A percentile compares a stretch with the other conserved stretches of the same genome.
These are phyloP conservation scores for Phytophthora gonapodyides DNA, from an alignment of 352 stramenopile species.

Conservation along the genomic window DNA sequence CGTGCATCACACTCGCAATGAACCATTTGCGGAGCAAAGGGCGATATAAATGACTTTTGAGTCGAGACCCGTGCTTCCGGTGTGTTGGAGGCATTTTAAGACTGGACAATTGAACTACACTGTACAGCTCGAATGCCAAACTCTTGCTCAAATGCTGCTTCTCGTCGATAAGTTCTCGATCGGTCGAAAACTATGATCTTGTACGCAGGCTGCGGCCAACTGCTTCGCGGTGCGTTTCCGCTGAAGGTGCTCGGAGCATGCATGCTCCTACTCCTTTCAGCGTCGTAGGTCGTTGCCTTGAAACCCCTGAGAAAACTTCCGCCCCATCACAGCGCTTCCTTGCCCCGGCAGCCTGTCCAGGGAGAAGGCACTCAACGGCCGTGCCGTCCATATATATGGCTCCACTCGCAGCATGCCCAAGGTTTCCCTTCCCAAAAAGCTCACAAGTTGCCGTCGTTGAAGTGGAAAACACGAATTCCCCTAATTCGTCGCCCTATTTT, in stretches of 20 bases:
- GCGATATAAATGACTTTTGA: no score
- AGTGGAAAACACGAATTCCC: background rate
- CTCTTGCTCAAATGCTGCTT: conserved; percentile 29
- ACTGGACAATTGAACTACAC: conserved; percentile 24
- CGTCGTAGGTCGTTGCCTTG: conserved; percentile 1
- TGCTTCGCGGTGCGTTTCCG: conserved; percentile 20
- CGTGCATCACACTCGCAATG: no score
- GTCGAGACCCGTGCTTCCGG: no score
- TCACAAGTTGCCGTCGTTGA: conserved; percentile 9
- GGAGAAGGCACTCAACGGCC: conserved; percentile 10
- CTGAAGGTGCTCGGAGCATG: background rate
- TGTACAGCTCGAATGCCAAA: conserved; percentile 4
- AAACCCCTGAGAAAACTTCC: conserved; percentile 35
- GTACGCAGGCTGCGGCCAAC: conserved; percentile 11
- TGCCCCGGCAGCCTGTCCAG: conserved; percentile 15
- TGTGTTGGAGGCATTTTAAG: no score
- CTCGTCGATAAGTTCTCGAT: background rate
- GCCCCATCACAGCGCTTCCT: conserved; percentile 13
- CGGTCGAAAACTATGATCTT: background rate
- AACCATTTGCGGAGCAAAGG: no score
- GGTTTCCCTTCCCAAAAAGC: background rate
- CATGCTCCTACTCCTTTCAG: no score
- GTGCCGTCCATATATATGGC: conserved; percentile 24
- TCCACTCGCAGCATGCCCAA: background rate
- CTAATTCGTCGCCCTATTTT: conserved; percentile 28